These are phyloP conservation scores for Penicillium paneum DNA, from an alignment of 2,329 filamentous ascomycete species.

Conservation along the genomic window DNA sequence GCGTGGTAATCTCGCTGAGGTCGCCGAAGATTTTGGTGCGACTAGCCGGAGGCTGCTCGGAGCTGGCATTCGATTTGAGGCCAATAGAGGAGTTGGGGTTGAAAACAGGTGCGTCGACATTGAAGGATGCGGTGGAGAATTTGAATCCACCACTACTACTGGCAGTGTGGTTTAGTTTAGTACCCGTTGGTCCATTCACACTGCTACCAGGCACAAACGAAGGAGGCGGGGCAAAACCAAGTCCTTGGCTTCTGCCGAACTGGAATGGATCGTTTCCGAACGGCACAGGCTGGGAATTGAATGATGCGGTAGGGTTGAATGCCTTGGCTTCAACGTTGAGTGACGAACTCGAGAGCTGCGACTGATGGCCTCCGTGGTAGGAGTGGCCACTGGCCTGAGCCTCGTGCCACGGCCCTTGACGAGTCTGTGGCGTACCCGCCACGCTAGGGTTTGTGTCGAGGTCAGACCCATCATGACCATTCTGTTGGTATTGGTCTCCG, in stretches of 20 bases:
- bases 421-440: slow-evolving; percentile 57
- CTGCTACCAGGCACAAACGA: slow-evolving; percentile 61
- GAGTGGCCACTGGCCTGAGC: slow-evolving; percentile 32
- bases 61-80: slow-evolving; percentile 24
- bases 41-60: slow-evolving; percentile 19
- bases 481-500: slow-evolving; percentile 30
- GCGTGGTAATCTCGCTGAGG: slow-evolving; percentile 64
- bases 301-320: slow-evolving; percentile 63
- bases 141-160: slow-evolving; percentile 50
- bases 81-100: slow-evolving; percentile 63
- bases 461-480: slow-evolving; percentile 57
- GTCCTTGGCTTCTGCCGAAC: slow-evolving; percentile 31
- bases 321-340: slow-evolving; percentile 87
- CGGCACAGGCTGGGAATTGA: slow-evolving; percentile 46
- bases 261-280: slow-evolving; percentile 46
- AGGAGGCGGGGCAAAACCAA: slow-evolving; percentile 56
- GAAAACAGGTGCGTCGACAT: slow-evolving; percentile 73
- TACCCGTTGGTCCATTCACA: slow-evolving; percentile 17
- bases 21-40: slow-evolving; percentile 62
- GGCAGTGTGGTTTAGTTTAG: slow-evolving; percentile 12
- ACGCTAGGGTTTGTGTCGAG: slow-evolving; percentile 73
- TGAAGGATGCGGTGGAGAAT: slow-evolving; percentile 68
- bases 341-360: slow-evolving; percentile 69
- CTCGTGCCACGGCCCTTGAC: slow-evolving; percentile 35
- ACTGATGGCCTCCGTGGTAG: slow-evolving; percentile 54